These are phyloP conservation scores for Globisporangium viniferum DNA, from an alignment of 352 stramenopile species.

Conservation along the genomic window DNA sequence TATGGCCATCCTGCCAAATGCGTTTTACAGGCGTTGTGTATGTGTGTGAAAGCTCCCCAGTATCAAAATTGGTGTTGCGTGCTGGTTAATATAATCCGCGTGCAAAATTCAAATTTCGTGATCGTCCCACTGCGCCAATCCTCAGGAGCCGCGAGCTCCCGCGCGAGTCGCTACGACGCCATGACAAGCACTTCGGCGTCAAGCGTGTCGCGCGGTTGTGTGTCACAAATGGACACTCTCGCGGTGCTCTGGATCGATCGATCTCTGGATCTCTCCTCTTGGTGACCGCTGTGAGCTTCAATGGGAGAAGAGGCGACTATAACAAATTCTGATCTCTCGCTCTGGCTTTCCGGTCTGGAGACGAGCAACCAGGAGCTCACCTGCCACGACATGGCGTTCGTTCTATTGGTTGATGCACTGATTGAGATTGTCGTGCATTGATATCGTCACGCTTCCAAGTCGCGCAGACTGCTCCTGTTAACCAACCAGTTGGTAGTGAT, in stretches of 20 bases:
- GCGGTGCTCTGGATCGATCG: not conserved
- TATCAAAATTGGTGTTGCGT: not conserved
- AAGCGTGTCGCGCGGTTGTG: not conserved
- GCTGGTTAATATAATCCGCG: not conserved
- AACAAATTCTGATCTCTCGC: not conserved
- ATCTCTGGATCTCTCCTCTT: not conserved
- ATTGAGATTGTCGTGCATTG: too few species aligned
- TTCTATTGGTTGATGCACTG: not conserved
- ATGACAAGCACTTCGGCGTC: not conserved
- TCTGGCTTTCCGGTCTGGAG: not conserved
- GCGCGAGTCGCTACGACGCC: conserved; percentile 2
- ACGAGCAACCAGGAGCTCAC: not conserved
- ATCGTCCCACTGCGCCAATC: not conserved
- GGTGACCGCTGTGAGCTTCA: not conserved
- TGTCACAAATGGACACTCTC: conserved; percentile 1
- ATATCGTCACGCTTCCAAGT: too few species aligned
- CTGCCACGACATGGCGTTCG: not conserved
- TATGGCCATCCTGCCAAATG: not conserved
- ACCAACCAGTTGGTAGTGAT: not conserved
- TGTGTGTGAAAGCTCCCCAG: too few species aligned
- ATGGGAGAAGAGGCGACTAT: not conserved
- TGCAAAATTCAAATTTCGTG: not conserved
- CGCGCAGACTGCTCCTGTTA: not conserved
- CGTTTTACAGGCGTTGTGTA: not conserved
- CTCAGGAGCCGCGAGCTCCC: not conserved